A percentile compares a stretch with the other conserved stretches of the same genome.
Conservation (phyloP, 345 rosid genomes). For the Odontarrhena argentea region DNA sequence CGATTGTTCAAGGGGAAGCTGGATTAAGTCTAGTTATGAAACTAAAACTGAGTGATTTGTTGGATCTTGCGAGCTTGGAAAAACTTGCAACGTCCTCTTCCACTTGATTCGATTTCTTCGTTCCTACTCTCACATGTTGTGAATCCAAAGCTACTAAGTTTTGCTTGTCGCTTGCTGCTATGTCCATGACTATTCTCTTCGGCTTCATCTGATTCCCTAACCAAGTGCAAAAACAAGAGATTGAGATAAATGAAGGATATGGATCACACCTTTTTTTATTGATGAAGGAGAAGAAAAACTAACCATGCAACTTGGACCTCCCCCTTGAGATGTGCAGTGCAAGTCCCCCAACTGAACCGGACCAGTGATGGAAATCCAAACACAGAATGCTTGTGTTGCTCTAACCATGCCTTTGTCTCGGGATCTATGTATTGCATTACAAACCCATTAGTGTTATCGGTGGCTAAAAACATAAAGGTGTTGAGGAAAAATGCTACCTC, state of each 20-base stretch:
- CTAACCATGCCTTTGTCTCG: conserved; percentile 85
- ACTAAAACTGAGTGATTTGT: conserved; percentile 68
- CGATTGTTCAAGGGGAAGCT: neutral
- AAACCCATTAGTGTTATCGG: conserved; percentile 23
- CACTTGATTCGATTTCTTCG: conserved; percentile 80
- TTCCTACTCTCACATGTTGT: conserved; percentile 61
- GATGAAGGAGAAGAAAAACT: conserved; percentile 33
- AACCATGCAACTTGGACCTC: conserved; percentile 74
- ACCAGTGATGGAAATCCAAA: conserved; percentile 93
- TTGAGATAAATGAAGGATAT: neutral
- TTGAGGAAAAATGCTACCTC: conserved; percentile 52
- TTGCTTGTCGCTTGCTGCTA: conserved; percentile 65
- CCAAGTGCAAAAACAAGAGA: conserved; percentile 34
- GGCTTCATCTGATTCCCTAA: conserved; percentile 70
- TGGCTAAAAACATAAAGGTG: neutral
- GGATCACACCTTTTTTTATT: neutral
- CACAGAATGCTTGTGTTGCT: conserved; percentile 65
- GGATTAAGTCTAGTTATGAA: neutral
- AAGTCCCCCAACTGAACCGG: conserved; percentile 98
- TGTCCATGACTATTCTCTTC: conserved; percentile 58
- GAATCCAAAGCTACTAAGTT: conserved; percentile 72
- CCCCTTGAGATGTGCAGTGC: conserved; percentile 65
- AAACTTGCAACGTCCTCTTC: conserved; percentile 87
- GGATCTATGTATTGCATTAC: conserved; percentile 58
- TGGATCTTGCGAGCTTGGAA: conserved; percentile 77